Conservation (phyloP, 257 asterid species). For the Przewalskia tangutica region DNA sequence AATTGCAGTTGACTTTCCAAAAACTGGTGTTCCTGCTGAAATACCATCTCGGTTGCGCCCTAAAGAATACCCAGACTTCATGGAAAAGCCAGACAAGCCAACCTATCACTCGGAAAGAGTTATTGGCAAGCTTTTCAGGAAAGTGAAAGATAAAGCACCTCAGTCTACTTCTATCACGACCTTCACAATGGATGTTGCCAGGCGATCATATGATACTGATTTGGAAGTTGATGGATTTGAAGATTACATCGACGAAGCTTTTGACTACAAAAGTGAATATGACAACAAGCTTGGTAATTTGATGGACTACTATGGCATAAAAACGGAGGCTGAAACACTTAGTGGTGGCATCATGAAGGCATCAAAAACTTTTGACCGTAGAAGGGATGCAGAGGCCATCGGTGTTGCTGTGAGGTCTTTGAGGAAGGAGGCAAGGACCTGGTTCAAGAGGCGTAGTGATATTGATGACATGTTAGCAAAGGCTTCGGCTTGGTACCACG, state of each 20-base stretch:
- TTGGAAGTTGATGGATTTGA: slow-evolving; percentile 61
- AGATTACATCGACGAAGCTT: slow-evolving; percentile 55
- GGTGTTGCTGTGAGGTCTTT: slow-evolving; percentile 55
- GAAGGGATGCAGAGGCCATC: slow-evolving; percentile 68
- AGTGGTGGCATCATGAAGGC: slow-evolving; percentile 64
- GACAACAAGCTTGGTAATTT: slow-evolving; percentile 75
- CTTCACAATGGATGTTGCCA: slow-evolving; percentile 56
- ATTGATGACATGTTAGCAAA: slow-evolving; percentile 39
- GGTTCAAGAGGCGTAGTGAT: slow-evolving; percentile 57
- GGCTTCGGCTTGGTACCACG: slow-evolving; percentile 93
- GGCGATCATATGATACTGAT: slow-evolving; percentile 43
- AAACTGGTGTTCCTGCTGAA: slow-evolving; percentile 83
- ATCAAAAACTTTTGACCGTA: slow-evolving; percentile 61
- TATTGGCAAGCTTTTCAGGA: slow-evolving; percentile 73
- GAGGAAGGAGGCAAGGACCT: slow-evolving; percentile 63
- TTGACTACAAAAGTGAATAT: slow-evolving; percentile 46
- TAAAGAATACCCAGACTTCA: slow-evolving; percentile 79
- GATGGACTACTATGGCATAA: slow-evolving; percentile 78
- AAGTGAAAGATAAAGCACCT: slow-evolving; percentile 50
- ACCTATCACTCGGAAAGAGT: slow-evolving; percentile 40
- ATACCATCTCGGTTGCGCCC: slow-evolving; percentile 64
- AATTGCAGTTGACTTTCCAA: slow-evolving; percentile 82
- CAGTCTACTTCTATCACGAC: slow-evolving; percentile 15
- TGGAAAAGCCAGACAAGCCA: slow-evolving; percentile 71
- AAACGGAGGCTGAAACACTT: slow-evolving; percentile 76